Evolutionary conservation across 2,329 filamentous ascomycete genomes (phyloP).

Genomic region (Verticillium klebahnii): DNA sequence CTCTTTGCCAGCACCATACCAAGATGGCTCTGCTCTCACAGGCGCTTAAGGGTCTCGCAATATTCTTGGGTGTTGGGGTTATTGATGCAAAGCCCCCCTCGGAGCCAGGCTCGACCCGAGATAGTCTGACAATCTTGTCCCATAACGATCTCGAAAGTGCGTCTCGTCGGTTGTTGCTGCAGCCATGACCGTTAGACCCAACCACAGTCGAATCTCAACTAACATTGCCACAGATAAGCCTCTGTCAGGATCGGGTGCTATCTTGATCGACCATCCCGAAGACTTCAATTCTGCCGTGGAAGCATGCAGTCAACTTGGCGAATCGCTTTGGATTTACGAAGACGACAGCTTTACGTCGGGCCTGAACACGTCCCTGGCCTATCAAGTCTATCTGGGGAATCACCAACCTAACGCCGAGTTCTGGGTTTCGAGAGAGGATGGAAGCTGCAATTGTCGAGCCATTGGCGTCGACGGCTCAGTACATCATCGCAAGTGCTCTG

Average conservation of each 20-base stretch:
- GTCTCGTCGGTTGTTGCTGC: background rate
- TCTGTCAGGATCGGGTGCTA: background rate
- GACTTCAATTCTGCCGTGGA: background rate
- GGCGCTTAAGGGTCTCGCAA: background rate
- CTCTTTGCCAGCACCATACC: background rate
- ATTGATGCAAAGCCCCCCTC: background rate
- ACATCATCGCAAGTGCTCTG: background rate
- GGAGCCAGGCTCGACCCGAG: background rate
- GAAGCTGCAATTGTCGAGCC: background rate
- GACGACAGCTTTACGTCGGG: background rate
- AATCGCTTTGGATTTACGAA: background rate
- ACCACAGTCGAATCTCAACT: no score
- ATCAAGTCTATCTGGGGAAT: background rate
- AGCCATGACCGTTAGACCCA: no score
- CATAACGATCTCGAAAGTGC: background rate
- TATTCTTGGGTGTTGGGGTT: background rate
- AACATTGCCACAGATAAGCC: background rate
- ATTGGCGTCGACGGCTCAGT: background rate
- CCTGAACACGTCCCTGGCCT: background rate
- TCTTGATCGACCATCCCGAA: background rate
- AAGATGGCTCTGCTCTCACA: background rate
- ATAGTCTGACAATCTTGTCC: background rate
- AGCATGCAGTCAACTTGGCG: background rate
- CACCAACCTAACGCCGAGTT: background rate
- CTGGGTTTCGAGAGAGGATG: background rate